Evolutionary conservation across 2,329 filamentous ascomycete genomes (phyloP), one percentile per base, ranked within the genome.

Genomic region (Colletotrichum musae): DNA sequence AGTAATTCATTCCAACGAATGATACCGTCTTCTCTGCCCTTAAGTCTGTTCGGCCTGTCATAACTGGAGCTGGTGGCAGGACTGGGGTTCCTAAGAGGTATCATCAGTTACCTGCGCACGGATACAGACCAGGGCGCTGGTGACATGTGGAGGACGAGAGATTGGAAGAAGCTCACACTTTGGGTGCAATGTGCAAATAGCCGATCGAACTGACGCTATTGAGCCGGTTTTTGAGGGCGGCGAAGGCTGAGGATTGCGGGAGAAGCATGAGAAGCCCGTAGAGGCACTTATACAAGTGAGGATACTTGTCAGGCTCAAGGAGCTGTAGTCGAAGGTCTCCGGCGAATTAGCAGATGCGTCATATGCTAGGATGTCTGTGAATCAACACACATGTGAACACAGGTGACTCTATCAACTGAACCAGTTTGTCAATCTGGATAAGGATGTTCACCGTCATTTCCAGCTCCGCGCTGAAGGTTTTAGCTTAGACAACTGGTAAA

Each of bases 401-500:
- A 0, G 96, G 96, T 0, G 95, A 98, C 79, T 99, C 96, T 47
- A 99, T 90, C 16, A 99, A 87, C 79, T 99, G 96, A 13, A 99
- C 96, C 16, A 99, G 87, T 80, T 99, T 99, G 81, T 99, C 96
- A 74, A 99, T 98, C 79, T 99, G 97, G 51, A 99, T 99, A 64
- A 99, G 88, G 81, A 98, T 97, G 75, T 97, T 97, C 74, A 99
- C 96, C 0, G 95, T 98, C 94, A 99, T 98, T 79, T 99, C 96
- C 57, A 99, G 86, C 76, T 99, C 96, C 69, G 94, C 96, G 80
- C 94, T 97, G 72, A 10, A n/a, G 13, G 41, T 50, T 60, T 71
- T 64, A 5, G 39, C 16, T 54, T 32, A 64, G 53, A 32, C 43
- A 4, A 13, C 2, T 36, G 32, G 32, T 36, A 2, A 10, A 10